These are phyloP conservation scores for Glebionis coronaria DNA, from an alignment of 129 eudicot species.

Conservation along the genomic window DNA sequence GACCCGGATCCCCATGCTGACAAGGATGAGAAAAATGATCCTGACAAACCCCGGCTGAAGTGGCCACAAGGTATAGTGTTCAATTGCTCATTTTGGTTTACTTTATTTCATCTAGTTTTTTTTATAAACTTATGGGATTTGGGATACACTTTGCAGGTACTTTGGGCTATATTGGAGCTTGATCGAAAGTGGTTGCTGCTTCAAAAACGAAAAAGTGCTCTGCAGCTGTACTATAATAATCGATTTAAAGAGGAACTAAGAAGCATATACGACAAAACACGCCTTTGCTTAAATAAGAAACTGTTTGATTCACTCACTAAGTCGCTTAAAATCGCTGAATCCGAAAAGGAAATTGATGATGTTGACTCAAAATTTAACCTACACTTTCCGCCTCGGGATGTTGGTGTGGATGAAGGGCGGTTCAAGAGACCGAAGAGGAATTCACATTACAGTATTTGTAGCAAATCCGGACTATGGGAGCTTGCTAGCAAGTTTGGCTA, in stretches of 20 bases:
- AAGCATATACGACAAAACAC: constrained; percentile 57
- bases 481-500: constrained; percentile 86
- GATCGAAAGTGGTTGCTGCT: constrained; percentile 84
- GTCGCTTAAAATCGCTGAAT: constrained; percentile 76
- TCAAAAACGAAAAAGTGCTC: constrained; percentile 84
- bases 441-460: constrained; percentile 74
- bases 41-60: constrained; percentile 31
- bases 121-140: not conserved
- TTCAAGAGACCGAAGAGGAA: constrained; percentile 89
- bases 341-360: constrained; percentile 94
- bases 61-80: constrained; percentile 74
- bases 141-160: constrained; percentile 9
- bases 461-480: constrained; percentile 92
- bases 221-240: constrained; percentile 55
- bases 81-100: not conserved
- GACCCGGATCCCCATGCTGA: constrained; percentile 25
- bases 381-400: constrained; percentile 90
- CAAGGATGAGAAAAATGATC: no score
- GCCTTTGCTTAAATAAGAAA: constrained; percentile 52
- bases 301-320: constrained; percentile 65
- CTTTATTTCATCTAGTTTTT: not conserved
- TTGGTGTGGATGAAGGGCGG: constrained; percentile 67
- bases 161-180: constrained; percentile 44
- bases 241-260: constrained; percentile 67
- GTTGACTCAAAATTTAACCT: constrained; percentile 87